Conservation (phyloP, 1,284 basidiomycete species). For the Tilletia indica region DNA sequence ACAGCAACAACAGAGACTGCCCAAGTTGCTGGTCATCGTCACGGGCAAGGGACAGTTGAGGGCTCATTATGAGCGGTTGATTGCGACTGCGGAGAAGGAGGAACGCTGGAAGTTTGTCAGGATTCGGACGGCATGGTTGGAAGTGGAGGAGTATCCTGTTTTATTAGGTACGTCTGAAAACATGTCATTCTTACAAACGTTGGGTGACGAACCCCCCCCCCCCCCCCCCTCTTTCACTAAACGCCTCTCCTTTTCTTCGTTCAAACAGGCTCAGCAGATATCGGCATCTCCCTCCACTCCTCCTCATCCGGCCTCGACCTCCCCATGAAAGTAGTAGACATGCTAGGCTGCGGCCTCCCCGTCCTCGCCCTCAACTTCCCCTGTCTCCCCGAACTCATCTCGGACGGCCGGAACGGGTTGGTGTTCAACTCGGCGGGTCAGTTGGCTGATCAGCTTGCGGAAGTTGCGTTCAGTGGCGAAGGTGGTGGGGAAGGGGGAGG, state of each 20-base stretch:
- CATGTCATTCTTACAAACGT: neutral
- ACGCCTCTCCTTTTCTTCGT: neutral
- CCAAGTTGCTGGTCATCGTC: conserved; percentile 67
- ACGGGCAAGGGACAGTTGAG: conserved; percentile 88
- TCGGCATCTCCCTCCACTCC: conserved; percentile 86
- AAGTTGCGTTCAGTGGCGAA: conserved; percentile 25
- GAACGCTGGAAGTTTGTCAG: conserved; percentile 75
- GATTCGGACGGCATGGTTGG: conserved; percentile 63
- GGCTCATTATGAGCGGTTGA: conserved; percentile 69
- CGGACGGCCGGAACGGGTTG: conserved; percentile 76
- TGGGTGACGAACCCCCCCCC: neutral
- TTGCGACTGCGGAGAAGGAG: conserved; percentile 63
- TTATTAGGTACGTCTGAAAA: conserved; percentile 25
- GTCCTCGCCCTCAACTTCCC: conserved; percentile 85
- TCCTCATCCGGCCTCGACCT: conserved; percentile 87
- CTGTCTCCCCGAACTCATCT: conserved; percentile 83
- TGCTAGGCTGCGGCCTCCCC: conserved; percentile 94
- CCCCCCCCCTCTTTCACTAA: neutral
- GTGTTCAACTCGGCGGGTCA: conserved; percentile 71
- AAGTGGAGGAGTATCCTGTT: conserved; percentile 40
- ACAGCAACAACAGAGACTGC: conserved; percentile 24
- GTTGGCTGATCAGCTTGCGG: conserved; percentile 70
- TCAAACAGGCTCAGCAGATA: conserved; percentile 74
- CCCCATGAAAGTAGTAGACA: conserved; percentile 99
- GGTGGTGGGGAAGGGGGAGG: neutral